Base-by-base conservation (phyloP, 2,329 filamentous ascomycete species). In the Periconia sp. region DNA sequence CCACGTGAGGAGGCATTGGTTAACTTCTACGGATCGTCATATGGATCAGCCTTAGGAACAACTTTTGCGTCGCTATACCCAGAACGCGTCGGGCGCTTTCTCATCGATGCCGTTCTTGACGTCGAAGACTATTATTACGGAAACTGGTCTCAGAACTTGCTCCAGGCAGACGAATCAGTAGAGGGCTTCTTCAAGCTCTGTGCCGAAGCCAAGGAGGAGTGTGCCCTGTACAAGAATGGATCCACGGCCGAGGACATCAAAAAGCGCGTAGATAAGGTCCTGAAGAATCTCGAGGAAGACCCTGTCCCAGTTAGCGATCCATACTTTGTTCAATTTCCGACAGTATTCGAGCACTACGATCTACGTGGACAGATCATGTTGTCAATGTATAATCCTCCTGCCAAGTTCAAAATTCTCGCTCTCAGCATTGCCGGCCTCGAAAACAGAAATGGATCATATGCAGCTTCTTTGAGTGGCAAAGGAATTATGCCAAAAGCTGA, bases 121-220 rank as follows among this genome's bases (percentile, higher is more conserved):
- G 29, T 25, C 1, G 37, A 48, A 4, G 48, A 45, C 17, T 45
- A 52, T 24, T 48, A 48, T 34, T 23, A 13, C 7, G 42, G 46
- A n/a, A 46, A 25, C 26, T 37, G 41, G 39, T 33, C 25, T 3
- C 16, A 33, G 8, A 41, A 38, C 18, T 17, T 43, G 3, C 30
- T 34, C 8, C 31, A 54, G 13, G 32, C 41, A 11, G 50, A 54
- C 29, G 40, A 42, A 3, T 29, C 44, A 2, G 31, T 52, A 56
- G 62, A 73, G 2, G 73, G 69, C 12, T 83, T 85, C 42, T 81
- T 78, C 51, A 60, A 68, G 11, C 74, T 76, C 39, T 85, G 82
- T 54, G 71, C 76, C 54, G 61, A 71, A 26, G 80, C 75, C n/a
- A 78, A 78, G 1, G 25, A 40, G 1, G 21, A 32, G 7, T 53